Base-by-base conservation (phyloP, 2,329 filamentous ascomycete genomes). In the Fonsecaea monophora region DNA sequence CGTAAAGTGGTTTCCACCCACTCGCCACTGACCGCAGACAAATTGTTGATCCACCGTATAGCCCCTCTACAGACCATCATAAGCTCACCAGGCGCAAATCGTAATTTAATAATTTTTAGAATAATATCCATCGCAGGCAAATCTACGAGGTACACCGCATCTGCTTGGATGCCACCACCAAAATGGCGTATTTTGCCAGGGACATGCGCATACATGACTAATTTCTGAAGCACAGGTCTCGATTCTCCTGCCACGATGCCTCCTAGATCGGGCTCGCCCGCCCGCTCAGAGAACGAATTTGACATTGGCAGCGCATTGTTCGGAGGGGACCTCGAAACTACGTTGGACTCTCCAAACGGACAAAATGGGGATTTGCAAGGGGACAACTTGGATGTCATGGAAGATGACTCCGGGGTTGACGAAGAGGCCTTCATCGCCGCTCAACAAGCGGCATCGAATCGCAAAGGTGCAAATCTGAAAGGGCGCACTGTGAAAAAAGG, bases 351-450 rank as follows among this genome's bases (percentile, higher is more conserved):
- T n/a, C 56, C 53, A 30, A 63, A 57, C 42, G 40, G 60, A 15
- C 60, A 65, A 37, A 48, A 81, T 62, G 81, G 78, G 69, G 42
- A 13, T 8, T 53, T 64, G 12, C 64, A 55, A 38, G 37, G 63
- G 32, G 63, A 60, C 9, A 53, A 78, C 78, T 71, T 75, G 70
- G 69, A 79, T 75, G 64, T 78, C 77, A 66, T 77, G 71, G 61
- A 75, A 67, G 90, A 89, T 56, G 89, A 83, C 34, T 78, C 78
- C 62, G 80, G 80, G 15, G 82, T 82, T 48, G 84, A 82, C 18
- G 93, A 99, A 76, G 94, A 91, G 76, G 90, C 90, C 0, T 98
- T 97, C 75, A 99, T 99, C 78, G 92, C 94, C 9, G 86, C 92
- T 42, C 87, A 91, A 74, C 93, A 97, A 77, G 90, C 92, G 3